Conservation (phyloP, 495 filamentous ascomycete genomes). For the Trichocladium uniseriatum region DNA sequence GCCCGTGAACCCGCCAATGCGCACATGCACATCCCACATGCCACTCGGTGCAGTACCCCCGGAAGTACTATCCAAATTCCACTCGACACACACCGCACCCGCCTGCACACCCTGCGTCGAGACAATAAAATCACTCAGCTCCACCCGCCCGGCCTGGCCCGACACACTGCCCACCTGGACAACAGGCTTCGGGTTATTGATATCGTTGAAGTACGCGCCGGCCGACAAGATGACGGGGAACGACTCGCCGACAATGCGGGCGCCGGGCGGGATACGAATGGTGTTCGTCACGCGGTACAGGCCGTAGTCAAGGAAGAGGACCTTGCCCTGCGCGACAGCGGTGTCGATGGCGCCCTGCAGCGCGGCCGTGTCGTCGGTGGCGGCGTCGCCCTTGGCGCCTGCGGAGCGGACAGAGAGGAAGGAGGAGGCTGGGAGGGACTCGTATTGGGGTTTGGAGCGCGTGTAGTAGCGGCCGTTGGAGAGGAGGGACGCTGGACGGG, state of each 20-base stretch:
- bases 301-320: constrained; percentile 51
- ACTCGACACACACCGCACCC: constrained; percentile 67
- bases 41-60: constrained; percentile 57
- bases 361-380: constrained; percentile 59
- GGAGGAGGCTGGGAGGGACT: constrained; percentile 35
- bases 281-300: constrained; percentile 58
- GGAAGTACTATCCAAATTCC: constrained; percentile 56
- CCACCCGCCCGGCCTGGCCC: constrained; percentile 64
- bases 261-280: constrained; percentile 51
- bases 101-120: constrained; percentile 56
- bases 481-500: constrained; percentile 31
- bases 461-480: constrained; percentile 37
- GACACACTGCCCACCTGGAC: constrained; percentile 64
- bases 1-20: constrained; percentile 71
- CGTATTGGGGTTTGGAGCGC: constrained; percentile 54
- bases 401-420: constrained; percentile 54
- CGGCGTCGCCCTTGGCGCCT: constrained; percentile 65
- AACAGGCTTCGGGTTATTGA: constrained; percentile 57
- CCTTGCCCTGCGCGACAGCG: constrained; percentile 50
- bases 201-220: constrained; percentile 61
- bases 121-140: constrained; percentile 74
- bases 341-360: constrained; percentile 49
- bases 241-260: constrained; percentile 72
- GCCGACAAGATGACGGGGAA: constrained; percentile 80
- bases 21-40: constrained; percentile 87